Conservation (phyloP, 108 stramenopile species). For the Nitzschia sp. region DNA sequence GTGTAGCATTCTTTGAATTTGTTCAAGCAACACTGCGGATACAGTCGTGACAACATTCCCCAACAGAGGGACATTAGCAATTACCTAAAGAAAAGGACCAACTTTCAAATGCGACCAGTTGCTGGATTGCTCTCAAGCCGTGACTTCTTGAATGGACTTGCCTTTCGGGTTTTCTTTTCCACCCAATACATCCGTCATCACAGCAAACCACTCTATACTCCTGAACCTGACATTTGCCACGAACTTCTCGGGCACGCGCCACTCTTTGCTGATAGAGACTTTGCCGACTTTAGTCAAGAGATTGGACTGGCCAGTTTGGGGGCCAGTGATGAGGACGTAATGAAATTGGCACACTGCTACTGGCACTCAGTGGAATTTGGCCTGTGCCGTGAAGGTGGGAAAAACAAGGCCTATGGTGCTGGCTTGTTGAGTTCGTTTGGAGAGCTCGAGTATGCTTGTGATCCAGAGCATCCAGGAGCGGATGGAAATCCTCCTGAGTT, state of each 20-base stretch:
- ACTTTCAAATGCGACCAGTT: constrained; percentile 89
- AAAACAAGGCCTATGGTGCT: constrained; percentile 93
- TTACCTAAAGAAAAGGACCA: constrained; percentile 78
- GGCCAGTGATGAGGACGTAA: constrained; percentile 90
- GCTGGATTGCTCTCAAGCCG: constrained; percentile 93
- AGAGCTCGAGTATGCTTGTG: constrained; percentile 93
- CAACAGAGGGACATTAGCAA: constrained; percentile 81
- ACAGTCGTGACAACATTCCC: constrained; percentile 80
- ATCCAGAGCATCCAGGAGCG: constrained; percentile 36
- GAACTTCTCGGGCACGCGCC: constrained; percentile 95
- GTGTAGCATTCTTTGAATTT: constrained; percentile 55
- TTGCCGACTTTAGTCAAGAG: constrained; percentile 95
- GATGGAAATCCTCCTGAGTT: constrained; percentile 59
- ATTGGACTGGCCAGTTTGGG: constrained; percentile 95
- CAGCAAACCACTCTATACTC: constrained; percentile 63
- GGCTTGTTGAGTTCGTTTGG: constrained; percentile 94
- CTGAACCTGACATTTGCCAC: constrained; percentile 97
- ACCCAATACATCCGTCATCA: constrained; percentile 92
- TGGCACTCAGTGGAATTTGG: constrained; percentile 98
- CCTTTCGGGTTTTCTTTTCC: constrained; percentile 93
- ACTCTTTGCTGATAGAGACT: constrained; percentile 95
- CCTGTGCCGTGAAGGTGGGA: constrained; percentile 77
- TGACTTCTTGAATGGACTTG: constrained; percentile 95
- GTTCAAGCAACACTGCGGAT: constrained; percentile 86
- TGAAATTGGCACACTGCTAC: constrained; percentile 84